Base-by-base conservation (phyloP, 2,329 filamentous ascomycete genomes). In the Emericellopsis cladophorae region DNA sequence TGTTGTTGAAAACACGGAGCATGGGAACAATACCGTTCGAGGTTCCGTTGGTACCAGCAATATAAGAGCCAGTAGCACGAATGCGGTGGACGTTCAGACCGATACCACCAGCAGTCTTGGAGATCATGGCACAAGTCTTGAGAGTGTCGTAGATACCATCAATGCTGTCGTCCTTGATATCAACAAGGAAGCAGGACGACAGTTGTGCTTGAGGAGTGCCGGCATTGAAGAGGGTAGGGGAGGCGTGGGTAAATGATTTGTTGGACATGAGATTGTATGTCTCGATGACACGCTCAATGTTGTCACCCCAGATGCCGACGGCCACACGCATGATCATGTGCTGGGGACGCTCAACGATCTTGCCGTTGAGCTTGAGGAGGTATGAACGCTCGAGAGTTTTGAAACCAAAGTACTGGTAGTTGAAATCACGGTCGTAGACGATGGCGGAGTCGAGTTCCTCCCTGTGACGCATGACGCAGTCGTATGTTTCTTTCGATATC, bases 351-450 rank as follows among this genome's bases (percentile, higher is more conserved):
- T 98, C 92, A 40, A 89, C 90, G 58, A 96, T 87, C 68, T 95
- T 94, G 60, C 88, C 89, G 54, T 95, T 77, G 50, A 96, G 84
- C 59, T 93, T 89, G 51, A 98, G 81, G 40, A 98, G 81, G 58
- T 98, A 98, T 57, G 92, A 98, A 45, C 92, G 82, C 72, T 98
- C 92, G 32, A 98, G 72, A 7, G 92, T 98, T 78, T 98, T 98
- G 80, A 98, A 98, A 49, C 92, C 92, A 56, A 98, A 98, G 70
- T 94, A 98, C 70, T 98, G 92, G 72, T 98, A 98, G 76, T 96
- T 95, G 76, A 98, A 98, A 62, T 98, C 92, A 52, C 92, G 84
- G 68, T 98, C 92, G 56, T 96, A 98, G 54, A 98, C 90, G 60
- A 98, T 96, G 55, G 92, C 92, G 35, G 90, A 96, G 72, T 98